Evolutionary conservation across 352 stramenopile species (phyloP).

Genomic region (Globisporangium radiosum): DNA sequence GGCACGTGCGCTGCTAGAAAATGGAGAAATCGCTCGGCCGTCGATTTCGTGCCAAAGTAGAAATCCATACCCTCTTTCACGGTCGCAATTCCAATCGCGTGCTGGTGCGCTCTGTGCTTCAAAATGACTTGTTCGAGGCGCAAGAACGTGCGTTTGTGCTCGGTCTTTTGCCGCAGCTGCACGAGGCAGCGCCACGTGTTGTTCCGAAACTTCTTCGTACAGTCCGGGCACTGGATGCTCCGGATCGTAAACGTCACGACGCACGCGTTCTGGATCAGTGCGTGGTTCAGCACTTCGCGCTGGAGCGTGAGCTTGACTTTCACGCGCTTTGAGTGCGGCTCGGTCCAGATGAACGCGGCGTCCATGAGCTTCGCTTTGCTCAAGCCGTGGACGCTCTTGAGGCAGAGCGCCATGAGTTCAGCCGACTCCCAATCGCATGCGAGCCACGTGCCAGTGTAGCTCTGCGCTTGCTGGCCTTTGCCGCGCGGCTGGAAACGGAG

Average conservation of each 20-base stretch:
- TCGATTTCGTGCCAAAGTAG: slow-evolving; percentile 58
- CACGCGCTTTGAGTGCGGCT: slow-evolving; percentile 73
- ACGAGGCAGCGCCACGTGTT: slow-evolving; percentile 63
- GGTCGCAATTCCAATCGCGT: slow-evolving; percentile 50
- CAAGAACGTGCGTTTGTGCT: slow-evolving; percentile 75
- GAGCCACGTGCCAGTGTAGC: slow-evolving; percentile 41
- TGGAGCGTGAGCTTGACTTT: slow-evolving; percentile 68
- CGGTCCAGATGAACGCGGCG: slow-evolving; percentile 77
- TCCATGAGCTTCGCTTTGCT: slow-evolving; percentile 70
- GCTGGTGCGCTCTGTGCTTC: slow-evolving; percentile 59
- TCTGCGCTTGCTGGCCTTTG: slow-evolving; percentile 31
- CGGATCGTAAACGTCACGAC: slow-evolving; percentile 59
- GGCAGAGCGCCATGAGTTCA: slow-evolving; percentile 71
- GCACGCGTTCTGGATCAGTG: slow-evolving; percentile 59
- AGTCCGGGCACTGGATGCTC: slow-evolving; percentile 65
- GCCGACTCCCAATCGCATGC: slow-evolving; percentile 65
- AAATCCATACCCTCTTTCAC: slow-evolving; percentile 80
- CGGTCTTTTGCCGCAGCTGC: slow-evolving; percentile 68
- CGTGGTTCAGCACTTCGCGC: slow-evolving; percentile 67
- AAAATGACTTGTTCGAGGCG: slow-evolving; percentile 68
- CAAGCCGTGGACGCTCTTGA: slow-evolving; percentile 64
- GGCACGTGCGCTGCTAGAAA: slow-evolving; percentile 58
- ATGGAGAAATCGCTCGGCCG: slow-evolving; percentile 50
- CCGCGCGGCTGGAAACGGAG: slow-evolving; percentile 55
- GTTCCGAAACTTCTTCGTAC: slow-evolving; percentile 63